phyloP scores from a whole-genome alignment of 371 early-diverging fungal species.

The Saksenaea vasiformis region DNA sequence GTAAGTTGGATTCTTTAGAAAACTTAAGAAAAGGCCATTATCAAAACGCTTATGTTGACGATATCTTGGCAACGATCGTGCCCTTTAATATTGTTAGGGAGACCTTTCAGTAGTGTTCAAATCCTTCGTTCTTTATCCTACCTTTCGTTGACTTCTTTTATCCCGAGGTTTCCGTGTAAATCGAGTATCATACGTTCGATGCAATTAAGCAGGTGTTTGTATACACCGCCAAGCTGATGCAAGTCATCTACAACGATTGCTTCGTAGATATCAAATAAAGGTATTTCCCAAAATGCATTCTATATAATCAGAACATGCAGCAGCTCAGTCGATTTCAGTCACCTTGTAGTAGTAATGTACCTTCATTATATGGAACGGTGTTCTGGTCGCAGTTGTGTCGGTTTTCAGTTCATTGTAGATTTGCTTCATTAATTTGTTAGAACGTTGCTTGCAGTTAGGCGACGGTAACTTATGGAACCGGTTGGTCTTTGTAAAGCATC shows the following conservation, averaged over 20 bases:
- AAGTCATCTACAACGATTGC: neutral
- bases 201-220: neutral
- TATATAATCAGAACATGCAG: neutral
- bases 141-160: neutral
- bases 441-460: no score
- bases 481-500: no score
- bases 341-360: no score
- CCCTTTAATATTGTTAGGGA: neutral
- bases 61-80: neutral
- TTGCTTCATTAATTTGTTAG: no score
- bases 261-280: neutral
- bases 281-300: slow-evolving; percentile 10
- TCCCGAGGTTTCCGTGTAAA: neutral
- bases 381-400: no score
- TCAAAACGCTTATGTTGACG: neutral
- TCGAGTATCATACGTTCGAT: neutral
- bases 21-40: neutral
- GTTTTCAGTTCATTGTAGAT: no score
- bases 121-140: no score
- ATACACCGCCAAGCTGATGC: slow-evolving; percentile 6
- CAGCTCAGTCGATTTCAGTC: no score
- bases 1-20: neutral
- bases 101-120: no score
- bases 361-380: no score
- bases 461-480: no score